A percentile compares a stretch with the other conserved stretches of the same genome.
These are phyloP conservation scores for Phytopythium helicoides DNA, from an alignment of 352 stramenopile genomes.

Conservation along the genomic window DNA sequence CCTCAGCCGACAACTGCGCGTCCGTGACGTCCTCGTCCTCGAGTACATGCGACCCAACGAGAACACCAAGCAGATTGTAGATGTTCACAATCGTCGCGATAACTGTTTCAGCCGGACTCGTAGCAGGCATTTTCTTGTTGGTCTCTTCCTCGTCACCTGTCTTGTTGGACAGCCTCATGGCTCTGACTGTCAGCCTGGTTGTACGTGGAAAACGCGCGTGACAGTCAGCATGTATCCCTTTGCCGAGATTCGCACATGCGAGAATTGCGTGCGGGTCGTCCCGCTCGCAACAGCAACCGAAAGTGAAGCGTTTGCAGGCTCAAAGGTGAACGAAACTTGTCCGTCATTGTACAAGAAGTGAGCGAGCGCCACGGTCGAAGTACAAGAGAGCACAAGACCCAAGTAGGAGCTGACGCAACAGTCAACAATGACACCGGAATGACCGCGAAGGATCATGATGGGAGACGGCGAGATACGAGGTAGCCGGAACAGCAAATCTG, in stretches of 20 bases:
- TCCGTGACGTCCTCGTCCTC: constrained; percentile 41
- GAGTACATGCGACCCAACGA: constrained; percentile 48
- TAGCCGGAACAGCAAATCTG: constrained; percentile 66
- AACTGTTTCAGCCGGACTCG: background rate
- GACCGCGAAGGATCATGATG: constrained; percentile 61
- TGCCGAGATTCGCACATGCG: constrained; percentile 39
- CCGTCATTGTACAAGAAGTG: constrained; percentile 77
- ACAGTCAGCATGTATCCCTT: constrained; percentile 69
- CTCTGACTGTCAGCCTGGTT: background rate
- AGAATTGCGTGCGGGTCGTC: constrained; percentile 19
- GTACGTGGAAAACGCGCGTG: constrained; percentile 15
- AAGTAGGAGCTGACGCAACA: constrained; percentile 67
- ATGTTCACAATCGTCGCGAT: constrained; percentile 48
- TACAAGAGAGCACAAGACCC: constrained; percentile 67
- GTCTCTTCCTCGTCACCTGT: constrained; percentile 1
- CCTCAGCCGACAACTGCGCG: constrained; percentile 62
- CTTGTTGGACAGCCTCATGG: background rate
- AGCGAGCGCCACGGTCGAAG: constrained; percentile 40
- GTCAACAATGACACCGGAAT: constrained; percentile 45
- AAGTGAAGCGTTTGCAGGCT: constrained; percentile 19
- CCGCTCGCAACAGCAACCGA: background rate
- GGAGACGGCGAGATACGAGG: constrained; percentile 67
- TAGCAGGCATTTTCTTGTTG: background rate
- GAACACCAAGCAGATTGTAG: constrained; percentile 64
- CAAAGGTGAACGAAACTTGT: constrained; percentile 64